Conservation (phyloP, 352 stramenopile genomes). For the Globisporangium acanthophoron region DNA sequence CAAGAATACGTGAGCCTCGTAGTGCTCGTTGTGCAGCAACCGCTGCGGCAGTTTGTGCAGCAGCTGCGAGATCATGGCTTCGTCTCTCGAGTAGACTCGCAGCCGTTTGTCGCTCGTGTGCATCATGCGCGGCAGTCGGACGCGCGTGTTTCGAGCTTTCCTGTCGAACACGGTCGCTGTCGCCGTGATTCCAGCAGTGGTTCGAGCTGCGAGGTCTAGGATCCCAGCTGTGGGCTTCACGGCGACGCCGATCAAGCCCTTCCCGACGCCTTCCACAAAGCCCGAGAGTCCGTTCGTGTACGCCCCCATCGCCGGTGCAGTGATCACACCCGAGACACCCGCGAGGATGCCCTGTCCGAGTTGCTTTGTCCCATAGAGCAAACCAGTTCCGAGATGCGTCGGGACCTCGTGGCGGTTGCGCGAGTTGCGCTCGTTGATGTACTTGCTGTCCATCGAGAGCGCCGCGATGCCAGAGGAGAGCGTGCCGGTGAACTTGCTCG, state of each 20-base stretch:
- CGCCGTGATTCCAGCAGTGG: constrained; percentile 78
- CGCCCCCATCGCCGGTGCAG: constrained; percentile 83
- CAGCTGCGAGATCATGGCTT: constrained; percentile 62
- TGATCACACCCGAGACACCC: constrained; percentile 89
- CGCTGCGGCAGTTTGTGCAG: constrained; percentile 49
- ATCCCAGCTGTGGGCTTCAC: constrained; percentile 87
- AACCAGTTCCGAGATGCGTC: constrained; percentile 77
- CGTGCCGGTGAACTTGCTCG: constrained; percentile 91
- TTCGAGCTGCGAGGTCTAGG: constrained; percentile 73
- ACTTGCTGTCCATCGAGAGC: constrained; percentile 87
- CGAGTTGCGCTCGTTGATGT: constrained; percentile 77
- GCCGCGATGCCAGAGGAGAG: constrained; percentile 88
- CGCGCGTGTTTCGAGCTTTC: constrained; percentile 52
- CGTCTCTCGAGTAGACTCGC: constrained; percentile 68
- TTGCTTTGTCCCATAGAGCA: constrained; percentile 87
- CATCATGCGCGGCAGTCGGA: constrained; percentile 74
- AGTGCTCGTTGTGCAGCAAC: constrained; percentile 67
- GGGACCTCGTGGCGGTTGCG: constrained; percentile 76
- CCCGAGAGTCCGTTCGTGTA: constrained; percentile 87
- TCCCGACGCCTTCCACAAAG: constrained; percentile 87
- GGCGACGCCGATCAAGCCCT: constrained; percentile 82
- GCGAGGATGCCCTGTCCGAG: constrained; percentile 88
- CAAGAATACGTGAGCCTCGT: constrained; percentile 72
- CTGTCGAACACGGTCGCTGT: constrained; percentile 81
- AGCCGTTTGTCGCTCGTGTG: constrained; percentile 71